Base-by-base conservation (phyloP, 352 stramenopile species). In the Globisporangium middletonii region DNA sequence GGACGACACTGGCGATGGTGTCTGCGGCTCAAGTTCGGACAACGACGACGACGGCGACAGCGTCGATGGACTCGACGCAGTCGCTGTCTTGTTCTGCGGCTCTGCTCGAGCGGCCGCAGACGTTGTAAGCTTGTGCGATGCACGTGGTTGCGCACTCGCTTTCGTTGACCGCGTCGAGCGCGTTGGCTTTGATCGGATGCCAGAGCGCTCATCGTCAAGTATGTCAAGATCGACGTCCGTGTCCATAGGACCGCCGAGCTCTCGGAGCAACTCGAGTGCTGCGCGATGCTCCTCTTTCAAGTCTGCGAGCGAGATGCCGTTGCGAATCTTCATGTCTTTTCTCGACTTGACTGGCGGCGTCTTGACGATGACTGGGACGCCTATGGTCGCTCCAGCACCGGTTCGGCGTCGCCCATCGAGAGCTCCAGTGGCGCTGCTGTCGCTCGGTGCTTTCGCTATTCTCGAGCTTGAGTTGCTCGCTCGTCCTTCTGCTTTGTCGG, bases 241-340 rank as follows among this genome's bases (percentile, higher is more conserved):
- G 38, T 88, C 77, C 12, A 83, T 16, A 7, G 81, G 77, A 0
- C 79, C 84, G 3, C 82, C 84, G 0, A 94, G 73, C 57, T 91
- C 81, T 28, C 86, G 68, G 1, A 94, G 71, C 63, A 94, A 73
- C 42, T 83, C 71, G 19, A 92, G 64, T 23, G 84, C 84, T 26
- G 77, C 78, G 3, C 72, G 78, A 58, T 94, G 84, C 28, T 94
- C 84, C 18, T 86, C 69, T 55, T 86, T 88, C 1, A 94, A 57
- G 56, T 88, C 79, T 3, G 79, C 76, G 26, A 94, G 67, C 13
- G 84, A 92, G 16, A 88, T 65, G 9, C 79, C 77, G 19, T 64
- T 80, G 42, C 63, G 64, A 19, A 59, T 49, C 38, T 71, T 79
- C 45, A 74, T 48, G n/a, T 79, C 72, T 50, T 72, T 66, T 60